These are phyloP conservation scores for Plasmodium knowlesi DNA, from an alignment of 169 alveolate genomes.

Conservation along the genomic window DNA sequence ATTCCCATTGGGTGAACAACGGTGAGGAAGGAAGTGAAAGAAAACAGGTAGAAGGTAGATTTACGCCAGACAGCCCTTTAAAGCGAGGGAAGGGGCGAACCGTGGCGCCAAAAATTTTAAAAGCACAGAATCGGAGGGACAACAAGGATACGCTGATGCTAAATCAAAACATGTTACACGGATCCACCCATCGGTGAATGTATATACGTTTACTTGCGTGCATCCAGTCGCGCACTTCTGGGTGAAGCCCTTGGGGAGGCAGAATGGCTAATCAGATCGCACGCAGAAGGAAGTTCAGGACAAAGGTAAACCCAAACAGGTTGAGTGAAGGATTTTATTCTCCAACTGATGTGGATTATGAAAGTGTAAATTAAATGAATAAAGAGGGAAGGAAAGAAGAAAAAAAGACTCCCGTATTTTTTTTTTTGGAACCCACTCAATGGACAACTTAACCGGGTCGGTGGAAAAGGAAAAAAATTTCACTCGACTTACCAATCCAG, in stretches of 20 bases:
- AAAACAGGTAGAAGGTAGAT: background rate
- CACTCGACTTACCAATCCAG: background rate
- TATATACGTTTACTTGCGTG: background rate
- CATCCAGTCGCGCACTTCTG: background rate
- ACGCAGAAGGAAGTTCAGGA: background rate
- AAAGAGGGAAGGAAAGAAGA: background rate
- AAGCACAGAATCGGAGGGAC: background rate
- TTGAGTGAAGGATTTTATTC: background rate
- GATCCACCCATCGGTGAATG: background rate
- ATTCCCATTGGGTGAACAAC: constrained; percentile 9
- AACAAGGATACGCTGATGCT: background rate
- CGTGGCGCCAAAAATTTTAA: background rate
- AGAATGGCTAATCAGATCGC: background rate
- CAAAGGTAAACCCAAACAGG: background rate
- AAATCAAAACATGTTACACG: background rate
- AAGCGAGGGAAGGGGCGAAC: background rate
- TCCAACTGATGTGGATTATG: background rate
- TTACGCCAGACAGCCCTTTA: background rate
- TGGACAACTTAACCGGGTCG: background rate
- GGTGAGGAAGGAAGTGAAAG: background rate
- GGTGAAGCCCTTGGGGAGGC: background rate
- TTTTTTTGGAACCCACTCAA: background rate
- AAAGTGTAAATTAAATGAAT: background rate
- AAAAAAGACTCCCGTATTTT: background rate
- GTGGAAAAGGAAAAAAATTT: background rate